Base-by-base conservation (phyloP, 352 stramenopile species). In the Phytophthora idaei region DNA sequence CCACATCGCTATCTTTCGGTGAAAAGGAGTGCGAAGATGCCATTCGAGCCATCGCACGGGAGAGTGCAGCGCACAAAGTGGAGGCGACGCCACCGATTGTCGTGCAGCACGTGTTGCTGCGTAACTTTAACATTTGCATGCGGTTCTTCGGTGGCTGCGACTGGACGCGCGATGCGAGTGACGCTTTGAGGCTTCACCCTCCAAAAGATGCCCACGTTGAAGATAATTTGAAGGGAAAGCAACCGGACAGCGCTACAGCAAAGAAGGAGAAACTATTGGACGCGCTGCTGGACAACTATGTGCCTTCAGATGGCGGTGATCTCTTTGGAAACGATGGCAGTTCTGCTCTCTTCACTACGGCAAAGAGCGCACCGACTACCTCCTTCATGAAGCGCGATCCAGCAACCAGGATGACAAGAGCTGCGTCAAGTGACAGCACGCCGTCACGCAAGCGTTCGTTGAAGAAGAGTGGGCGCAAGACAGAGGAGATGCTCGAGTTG, bases 101-200 rank as follows among this genome's bases (percentile, higher is more conserved):
- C 4, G 73, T 93, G 25, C 89, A 81, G 36, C 85, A 92, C 41
- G 80, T 96, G n/a, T 59, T 96, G 15, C 64, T 96, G 28, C 87
- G 89, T 34, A 89, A 96, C 29, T 94, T 96, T 32, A 95, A 90
- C 54, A 81, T 96, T 47, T 92, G 88, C 71, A 92, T 95, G 80
- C 83, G 87, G 3, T 93, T 96, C 64, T 96, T 96, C 65, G 89
- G 87, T 44, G 89, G 89, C 0, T 91, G 77, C 11, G 89, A 96
- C 59, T 96, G 87, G 87, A 85, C 76, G 1, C 74, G 81, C 15
- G 80, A 92, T 54, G 63, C 72, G 1, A 76, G 71, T 25, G 84
- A 90, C 57, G 72, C 64, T 29, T 69, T 77, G 17, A 76, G 48
- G 39, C 57, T 77, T 27, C 66, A 65, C 37, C 62, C 53, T 47